These are phyloP conservation scores for Rhynchosporium secalis DNA, from an alignment of 2,329 filamentous ascomycete genomes.

Conservation along the genomic window DNA sequence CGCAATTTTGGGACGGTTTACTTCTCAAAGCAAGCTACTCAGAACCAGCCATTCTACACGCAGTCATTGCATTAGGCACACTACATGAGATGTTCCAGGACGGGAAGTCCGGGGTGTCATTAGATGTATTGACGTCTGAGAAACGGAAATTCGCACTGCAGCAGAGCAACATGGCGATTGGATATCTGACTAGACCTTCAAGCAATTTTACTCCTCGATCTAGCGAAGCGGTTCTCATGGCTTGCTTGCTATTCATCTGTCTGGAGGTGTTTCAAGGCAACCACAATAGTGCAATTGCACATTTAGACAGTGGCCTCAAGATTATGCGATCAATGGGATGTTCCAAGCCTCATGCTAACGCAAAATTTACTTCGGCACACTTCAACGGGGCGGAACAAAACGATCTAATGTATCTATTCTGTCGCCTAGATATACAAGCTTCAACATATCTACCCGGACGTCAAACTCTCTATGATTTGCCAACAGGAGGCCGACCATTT, in stretches of 20 bases:
- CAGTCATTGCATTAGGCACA: slow-evolving; percentile 27
- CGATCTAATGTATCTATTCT: slow-evolving; percentile 11
- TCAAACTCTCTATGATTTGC: neutral
- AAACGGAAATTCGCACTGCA: slow-evolving; percentile 43
- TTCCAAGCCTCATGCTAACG: neutral
- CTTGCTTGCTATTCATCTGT: slow-evolving; percentile 63
- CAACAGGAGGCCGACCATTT: neutral
- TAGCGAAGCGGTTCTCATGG: slow-evolving; percentile 56
- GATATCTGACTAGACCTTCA: slow-evolving; percentile 46
- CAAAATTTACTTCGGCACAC: neutral
- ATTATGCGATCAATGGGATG: slow-evolving; percentile 28
- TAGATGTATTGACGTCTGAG: neutral
- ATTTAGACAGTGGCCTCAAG: slow-evolving; percentile 29
- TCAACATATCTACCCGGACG: slow-evolving; percentile 22
- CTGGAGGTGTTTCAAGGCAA: slow-evolving; percentile 49
- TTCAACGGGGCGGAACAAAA: slow-evolving; percentile 5
- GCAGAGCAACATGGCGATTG: slow-evolving; percentile 29
- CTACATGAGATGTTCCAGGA: slow-evolving; percentile 26
- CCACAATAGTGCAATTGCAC: slow-evolving; percentile 27
- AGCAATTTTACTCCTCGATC: slow-evolving; percentile 45
- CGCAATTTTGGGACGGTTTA: slow-evolving; percentile 60
- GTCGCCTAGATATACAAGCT: slow-evolving; percentile 13
- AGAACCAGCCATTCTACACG: slow-evolving; percentile 27
- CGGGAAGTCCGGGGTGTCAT: slow-evolving; percentile 5
- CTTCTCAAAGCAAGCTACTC: slow-evolving; percentile 62